phyloP scores from a whole-genome alignment of 441 rosid species.

The Melastoma candidum region DNA sequence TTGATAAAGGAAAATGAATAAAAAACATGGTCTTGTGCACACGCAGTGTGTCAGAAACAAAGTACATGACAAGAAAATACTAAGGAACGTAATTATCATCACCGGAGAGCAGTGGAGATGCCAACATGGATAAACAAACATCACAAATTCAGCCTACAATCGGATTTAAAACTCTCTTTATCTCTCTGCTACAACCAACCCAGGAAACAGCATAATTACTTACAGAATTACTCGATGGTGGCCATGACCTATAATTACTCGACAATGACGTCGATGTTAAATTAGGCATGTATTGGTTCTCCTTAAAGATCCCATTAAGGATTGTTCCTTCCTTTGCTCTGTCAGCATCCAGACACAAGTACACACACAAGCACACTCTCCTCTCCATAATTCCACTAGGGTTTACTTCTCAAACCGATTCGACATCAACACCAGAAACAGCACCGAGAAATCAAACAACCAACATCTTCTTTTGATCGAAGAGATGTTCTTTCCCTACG shows the following conservation, averaged over 20 bases:
- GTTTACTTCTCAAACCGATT: not conserved
- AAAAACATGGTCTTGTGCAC: not conserved
- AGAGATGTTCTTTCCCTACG: constrained; percentile 37
- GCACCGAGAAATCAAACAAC: not conserved
- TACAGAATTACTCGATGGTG: constrained; percentile 23
- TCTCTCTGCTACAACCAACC: too few species aligned
- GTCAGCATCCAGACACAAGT: constrained; percentile 30
- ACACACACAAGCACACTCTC: not conserved
- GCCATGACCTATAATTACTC: constrained; percentile 6
- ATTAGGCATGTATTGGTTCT: constrained; percentile 32
- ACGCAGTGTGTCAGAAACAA: not conserved
- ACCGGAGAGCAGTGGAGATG: too few species aligned
- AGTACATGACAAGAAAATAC: too few species aligned
- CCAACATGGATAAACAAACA: too few species aligned
- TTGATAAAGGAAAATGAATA: not conserved
- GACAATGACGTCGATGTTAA: constrained; percentile 25
- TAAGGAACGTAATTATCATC: too few species aligned
- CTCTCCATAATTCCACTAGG: constrained; percentile 11
- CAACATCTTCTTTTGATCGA: not conserved
- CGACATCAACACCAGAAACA: not conserved
- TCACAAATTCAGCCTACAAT: too few species aligned
- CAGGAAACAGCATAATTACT: constrained; percentile 5
- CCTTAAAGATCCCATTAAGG: constrained; percentile 41
- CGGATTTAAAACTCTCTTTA: too few species aligned
- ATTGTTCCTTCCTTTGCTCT: constrained; percentile 24